These are phyloP conservation scores for Brassica incana DNA, from an alignment of 345 rosid species.

Conservation along the genomic window DNA sequence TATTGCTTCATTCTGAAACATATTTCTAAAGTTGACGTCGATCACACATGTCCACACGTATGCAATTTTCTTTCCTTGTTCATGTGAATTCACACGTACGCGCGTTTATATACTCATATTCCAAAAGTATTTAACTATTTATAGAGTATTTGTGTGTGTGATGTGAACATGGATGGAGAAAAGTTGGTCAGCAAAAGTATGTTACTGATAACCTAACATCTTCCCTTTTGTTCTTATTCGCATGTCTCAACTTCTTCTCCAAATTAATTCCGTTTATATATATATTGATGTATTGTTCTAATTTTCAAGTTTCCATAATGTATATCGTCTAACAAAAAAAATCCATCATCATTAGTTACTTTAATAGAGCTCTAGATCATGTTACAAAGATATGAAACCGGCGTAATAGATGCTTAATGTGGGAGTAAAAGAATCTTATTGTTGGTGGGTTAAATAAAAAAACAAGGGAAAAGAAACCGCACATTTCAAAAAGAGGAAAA, in stretches of 20 bases:
- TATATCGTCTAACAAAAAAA: background rate
- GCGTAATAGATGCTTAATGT: constrained; percentile 1
- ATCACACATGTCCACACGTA: constrained; percentile 28
- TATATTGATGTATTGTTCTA: background rate
- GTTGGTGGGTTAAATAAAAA: constrained; percentile 22
- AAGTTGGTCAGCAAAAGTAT: constrained; percentile 33
- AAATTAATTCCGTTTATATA: background rate
- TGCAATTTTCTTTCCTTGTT: constrained; percentile 2
- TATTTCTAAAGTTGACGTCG: constrained; percentile 11
- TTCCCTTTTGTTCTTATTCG: constrained; percentile 28
- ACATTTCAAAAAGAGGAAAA: constrained; percentile 40
- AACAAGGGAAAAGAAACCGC: constrained; percentile 35
- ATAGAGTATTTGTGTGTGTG: background rate
- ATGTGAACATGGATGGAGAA: constrained; percentile 32
- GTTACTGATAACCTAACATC: constrained; percentile 33
- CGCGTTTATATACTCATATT: background rate
- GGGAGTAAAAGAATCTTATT: constrained; percentile 4
- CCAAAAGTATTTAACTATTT: background rate
- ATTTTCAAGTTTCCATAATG: background rate
- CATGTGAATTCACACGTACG: constrained; percentile 29
- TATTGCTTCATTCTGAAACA: constrained; percentile 15
- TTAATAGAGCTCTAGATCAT: background rate
- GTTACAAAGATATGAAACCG: background rate
- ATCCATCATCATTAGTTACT: background rate
- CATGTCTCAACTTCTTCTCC: background rate